Base-by-base conservation (phyloP, 768 basidiomycete genomes). In the Collybia nuda region DNA sequence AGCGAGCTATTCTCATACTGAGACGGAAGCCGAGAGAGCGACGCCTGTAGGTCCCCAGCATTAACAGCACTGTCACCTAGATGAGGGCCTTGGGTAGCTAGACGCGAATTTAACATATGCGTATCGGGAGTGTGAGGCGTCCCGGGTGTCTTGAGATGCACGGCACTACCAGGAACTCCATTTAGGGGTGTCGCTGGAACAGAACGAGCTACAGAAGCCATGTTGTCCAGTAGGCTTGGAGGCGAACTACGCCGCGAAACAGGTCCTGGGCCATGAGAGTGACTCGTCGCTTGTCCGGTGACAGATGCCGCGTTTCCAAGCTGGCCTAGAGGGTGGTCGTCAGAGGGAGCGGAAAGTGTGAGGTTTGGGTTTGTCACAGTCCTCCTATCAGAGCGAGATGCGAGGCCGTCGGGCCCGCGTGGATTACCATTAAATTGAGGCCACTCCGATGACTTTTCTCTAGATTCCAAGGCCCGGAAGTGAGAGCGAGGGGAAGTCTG, bases 391-490 rank as follows among this genome's bases (percentile, higher is more conserved):
- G 71, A 59, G 48, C 86, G 79, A 37, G 76, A 72, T 38, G 69
- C 62, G 26, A 81, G 57, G 11, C 75, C 74, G 32, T 91, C 90
- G 28, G 83, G 81, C 23, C 74, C 79, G 59, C 87, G 83, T 39
- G 77, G 64, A 41, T 77, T 76, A 22, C 80, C 80, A 40, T 82
- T 74, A 69, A 93, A 97, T 66, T 93, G 92, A 26, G 94, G 91
- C 95, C 95, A 98, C 65, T 97, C 94, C 1, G 93, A 93, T 7
- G 90, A 77, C 65, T 85, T 88, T 62, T 86, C 86, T 28, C 81
- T 75, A 41, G 74, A 67, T 28, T 88, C 85, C 54, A 79, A 69
- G 22, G 69, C 63, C 39, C 85, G 83, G 52, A 82, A 82, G 42
- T 81, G 82, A 43, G 79, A 70, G 24, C 84, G 80, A 21, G 87